These are phyloP conservation scores for Histomonas meleagridis DNA, from an alignment of 208 protist genomes.

Conservation along the genomic window DNA sequence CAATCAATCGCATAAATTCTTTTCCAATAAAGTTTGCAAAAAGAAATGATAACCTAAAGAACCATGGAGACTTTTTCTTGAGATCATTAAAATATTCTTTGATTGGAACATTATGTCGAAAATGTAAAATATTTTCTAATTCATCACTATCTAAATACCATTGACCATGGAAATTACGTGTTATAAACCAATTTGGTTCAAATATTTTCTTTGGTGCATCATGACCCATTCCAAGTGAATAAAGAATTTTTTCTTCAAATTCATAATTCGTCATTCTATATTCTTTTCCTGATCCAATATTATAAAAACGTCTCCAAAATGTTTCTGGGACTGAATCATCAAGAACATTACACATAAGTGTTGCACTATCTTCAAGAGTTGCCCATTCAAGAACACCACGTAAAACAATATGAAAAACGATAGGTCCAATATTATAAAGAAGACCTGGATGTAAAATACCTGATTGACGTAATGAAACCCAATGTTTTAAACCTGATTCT, in stretches of 20 bases:
- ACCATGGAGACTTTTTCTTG: neutral
- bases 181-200: neutral
- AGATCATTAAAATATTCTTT: neutral
- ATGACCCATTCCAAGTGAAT: neutral
- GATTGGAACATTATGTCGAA: neutral
- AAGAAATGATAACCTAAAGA: neutral
- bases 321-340: neutral
- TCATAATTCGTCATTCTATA: conserved; percentile 30
- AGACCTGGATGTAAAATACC: neutral
- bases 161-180: conserved; percentile 15
- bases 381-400: neutral
- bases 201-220: neutral
- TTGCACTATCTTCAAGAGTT: neutral
- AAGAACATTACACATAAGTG: neutral
- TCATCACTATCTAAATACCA: neutral
- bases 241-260: neutral
- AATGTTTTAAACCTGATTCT: neutral
- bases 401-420: neutral
- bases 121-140: neutral
- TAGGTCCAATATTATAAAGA: neutral
- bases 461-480: neutral
- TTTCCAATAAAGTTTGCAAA: too few relatives aligned
- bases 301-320: neutral
- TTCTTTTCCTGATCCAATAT: neutral
- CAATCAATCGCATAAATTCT: neutral